Evolutionary conservation across 352 stramenopile genomes (phyloP), one percentile per base, ranked within the genome.

Genomic region (Lagenidium giganteum): DNA sequence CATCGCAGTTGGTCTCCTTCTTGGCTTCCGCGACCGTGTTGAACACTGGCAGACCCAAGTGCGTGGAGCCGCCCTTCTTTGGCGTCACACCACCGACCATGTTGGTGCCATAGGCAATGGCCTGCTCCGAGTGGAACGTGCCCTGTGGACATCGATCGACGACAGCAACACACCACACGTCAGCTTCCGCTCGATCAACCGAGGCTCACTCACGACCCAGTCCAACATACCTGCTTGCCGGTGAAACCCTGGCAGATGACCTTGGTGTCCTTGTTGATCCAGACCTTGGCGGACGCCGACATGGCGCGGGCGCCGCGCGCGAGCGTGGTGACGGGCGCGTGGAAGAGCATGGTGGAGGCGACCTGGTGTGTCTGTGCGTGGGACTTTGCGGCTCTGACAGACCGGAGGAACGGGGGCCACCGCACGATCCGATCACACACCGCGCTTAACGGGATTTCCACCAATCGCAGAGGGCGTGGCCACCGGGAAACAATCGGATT

Each of bases 181-280:
- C n/a, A 44, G 5, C 23, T 36, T 47, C 16, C 21, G 9, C 24
- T 35, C 16, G 22, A 32, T 20, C 8, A 25, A 20, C n/a, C n/a
- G n/a, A n/a, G n/a, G n/a, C n/a, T n/a, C n/a, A n/a, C n/a, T n/a
- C n/a, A n/a, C n/a, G n/a, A n/a, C n/a, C n/a, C n/a, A n/a, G n/a
- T n/a, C n/a, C n/a, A n/a, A 43, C 68, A 28, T 75, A 96, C 88
- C 83, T 99, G 95, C 74, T 99, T 99, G 61, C 97, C 97, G 37
- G 97, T 99, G 69, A 99, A 99, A 40, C 97, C 97, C 75, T 99
- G 97, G 67, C 95, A 98, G 63, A 99, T 98, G 24, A 99, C 96
- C 51, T 93, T 95, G 27, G 97, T 99, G 72, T 99, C 90, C 80
- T 99, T 98, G 78, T 99, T 95, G 47, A 99, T 91, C 96, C 96